phyloP scores from a whole-genome alignment of 306 rosid genomes.

The Aeschynomene evenia region DNA sequence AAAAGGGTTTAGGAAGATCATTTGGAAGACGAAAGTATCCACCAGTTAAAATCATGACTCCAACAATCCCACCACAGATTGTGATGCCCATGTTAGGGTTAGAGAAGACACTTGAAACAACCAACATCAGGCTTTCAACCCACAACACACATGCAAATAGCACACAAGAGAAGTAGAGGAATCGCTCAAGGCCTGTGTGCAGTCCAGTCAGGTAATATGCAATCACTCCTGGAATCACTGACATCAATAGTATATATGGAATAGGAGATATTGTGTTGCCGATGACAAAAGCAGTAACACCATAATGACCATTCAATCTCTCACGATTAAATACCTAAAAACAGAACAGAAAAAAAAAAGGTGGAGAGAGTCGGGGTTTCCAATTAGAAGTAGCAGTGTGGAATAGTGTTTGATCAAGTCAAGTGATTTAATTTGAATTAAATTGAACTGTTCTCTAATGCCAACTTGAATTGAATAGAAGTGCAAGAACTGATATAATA shows the following conservation, averaged over 20 bases:
- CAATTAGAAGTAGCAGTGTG: background rate
- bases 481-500: background rate
- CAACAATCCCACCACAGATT: constrained; percentile 50
- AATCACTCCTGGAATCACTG: constrained; percentile 48
- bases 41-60: constrained; percentile 41
- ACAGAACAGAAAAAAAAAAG: background rate
- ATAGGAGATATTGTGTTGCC: constrained; percentile 50
- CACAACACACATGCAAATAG: constrained; percentile 39
- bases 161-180: constrained; percentile 31
- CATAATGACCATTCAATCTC: constrained; percentile 58
- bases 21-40: constrained; percentile 48
- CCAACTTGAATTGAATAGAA: background rate
- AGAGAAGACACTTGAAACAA: constrained; percentile 46
- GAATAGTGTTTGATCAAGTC: background rate
- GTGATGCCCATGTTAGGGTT: constrained; percentile 45
- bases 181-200: constrained; percentile 33
- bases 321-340: constrained; percentile 51
- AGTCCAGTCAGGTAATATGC: constrained; percentile 50
- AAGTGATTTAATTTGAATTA: background rate
- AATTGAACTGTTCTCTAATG: background rate
- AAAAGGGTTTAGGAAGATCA: constrained; percentile 42
- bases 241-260: constrained; percentile 36
- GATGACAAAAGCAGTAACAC: constrained; percentile 41
- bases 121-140: constrained; percentile 63
- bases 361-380: no score